Evolutionary conservation across 2,329 filamentous ascomycete species (phyloP).

Genomic region (Cladosporium austrohemisphaericum): DNA sequence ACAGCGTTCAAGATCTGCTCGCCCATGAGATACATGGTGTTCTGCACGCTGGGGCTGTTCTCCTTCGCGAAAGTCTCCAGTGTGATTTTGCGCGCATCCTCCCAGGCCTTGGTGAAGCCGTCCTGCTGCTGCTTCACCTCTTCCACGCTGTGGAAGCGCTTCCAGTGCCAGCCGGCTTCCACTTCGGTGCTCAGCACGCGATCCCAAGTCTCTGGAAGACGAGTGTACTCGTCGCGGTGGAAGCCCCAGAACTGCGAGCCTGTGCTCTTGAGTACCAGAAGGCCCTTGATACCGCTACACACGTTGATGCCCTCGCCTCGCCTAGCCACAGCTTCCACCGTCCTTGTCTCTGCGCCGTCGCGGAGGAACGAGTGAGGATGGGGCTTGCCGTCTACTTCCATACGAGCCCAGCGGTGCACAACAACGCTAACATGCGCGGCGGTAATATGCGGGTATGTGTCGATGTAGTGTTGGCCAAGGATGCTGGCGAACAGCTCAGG

Average conservation of each 20-base stretch:
- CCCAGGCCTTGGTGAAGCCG: constrained; percentile 76
- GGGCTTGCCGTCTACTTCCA: constrained; percentile 79
- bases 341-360: constrained; percentile 82
- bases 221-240: constrained; percentile 88
- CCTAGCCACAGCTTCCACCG: constrained; percentile 70
- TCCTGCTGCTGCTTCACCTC: constrained; percentile 62
- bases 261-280: constrained; percentile 93
- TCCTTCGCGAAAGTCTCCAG: constrained; percentile 87
- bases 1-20: constrained; percentile 76
- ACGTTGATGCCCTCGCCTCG: constrained; percentile 67
- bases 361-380: constrained; percentile 95
- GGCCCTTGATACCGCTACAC: constrained; percentile 71
- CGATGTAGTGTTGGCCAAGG: constrained; percentile 82
- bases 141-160: constrained; percentile 60
- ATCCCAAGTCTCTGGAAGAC: constrained; percentile 85
- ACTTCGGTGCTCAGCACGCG: constrained; percentile 93
- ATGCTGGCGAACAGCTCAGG: constrained; percentile 88
- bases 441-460: constrained; percentile 83
- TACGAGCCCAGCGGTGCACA: constrained; percentile 87
- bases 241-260: constrained; percentile 95
- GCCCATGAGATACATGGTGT: constrained; percentile 99
- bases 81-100: constrained; percentile 76
- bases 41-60: constrained; percentile 87
- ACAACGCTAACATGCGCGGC: constrained; percentile 75
- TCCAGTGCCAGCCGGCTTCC: constrained; percentile 83